Conservation (phyloP, 2,329 filamentous ascomycete genomes). For the Cercospora sojina region DNA sequence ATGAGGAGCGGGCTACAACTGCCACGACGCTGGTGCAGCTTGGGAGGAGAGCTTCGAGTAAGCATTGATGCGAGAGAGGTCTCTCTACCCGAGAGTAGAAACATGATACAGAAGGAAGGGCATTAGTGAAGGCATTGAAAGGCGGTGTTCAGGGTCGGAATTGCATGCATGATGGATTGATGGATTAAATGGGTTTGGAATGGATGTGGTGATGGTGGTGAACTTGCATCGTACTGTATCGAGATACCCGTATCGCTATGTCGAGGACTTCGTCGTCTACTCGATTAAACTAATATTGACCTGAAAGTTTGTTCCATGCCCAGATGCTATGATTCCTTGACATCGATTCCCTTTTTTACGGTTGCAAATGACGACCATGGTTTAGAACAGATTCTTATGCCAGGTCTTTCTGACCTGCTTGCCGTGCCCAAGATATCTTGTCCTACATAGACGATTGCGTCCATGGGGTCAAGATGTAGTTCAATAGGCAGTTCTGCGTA, state of each 20-base stretch:
- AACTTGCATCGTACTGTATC: neutral
- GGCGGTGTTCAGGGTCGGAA: neutral
- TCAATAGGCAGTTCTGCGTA: neutral
- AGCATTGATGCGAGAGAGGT: conserved; percentile 1
- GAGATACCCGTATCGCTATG: neutral
- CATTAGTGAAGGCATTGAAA: neutral
- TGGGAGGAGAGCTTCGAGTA: conserved; percentile 19
- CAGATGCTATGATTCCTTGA: too few relatives aligned
- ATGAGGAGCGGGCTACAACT: conserved; percentile 49
- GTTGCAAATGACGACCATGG: neutral
- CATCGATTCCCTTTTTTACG: neutral
- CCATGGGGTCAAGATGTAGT: neutral
- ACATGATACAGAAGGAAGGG: neutral
- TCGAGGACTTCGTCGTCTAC: neutral
- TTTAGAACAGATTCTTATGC: neutral
- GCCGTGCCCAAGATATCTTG: neutral
- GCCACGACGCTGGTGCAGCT: conserved; percentile 29
- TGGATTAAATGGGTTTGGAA: neutral
- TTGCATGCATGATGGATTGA: neutral
- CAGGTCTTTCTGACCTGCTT: neutral
- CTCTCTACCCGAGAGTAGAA: neutral
- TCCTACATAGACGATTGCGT: neutral
- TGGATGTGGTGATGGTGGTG: neutral
- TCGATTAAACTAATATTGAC: neutral
- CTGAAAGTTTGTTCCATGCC: neutral